Evolutionary conservation across 78 protist genomes (phyloP), one percentile per base, ranked within the genome.

Genomic region (Thecamonas trahens): DNA sequence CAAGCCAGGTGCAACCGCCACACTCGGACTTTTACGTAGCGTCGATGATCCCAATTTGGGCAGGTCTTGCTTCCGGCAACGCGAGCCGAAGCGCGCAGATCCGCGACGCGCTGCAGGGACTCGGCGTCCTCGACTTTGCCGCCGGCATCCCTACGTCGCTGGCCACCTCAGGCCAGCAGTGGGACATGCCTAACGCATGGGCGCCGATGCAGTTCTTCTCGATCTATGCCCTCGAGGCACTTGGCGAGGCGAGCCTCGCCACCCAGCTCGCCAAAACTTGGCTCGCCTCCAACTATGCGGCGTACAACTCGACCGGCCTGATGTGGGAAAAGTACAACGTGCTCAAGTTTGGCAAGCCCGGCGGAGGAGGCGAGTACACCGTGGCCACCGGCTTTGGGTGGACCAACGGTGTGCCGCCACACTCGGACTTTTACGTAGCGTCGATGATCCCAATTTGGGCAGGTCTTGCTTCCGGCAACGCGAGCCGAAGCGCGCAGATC

Each of bases 401-500:
- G 90, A 73, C 84, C 0, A 85, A 85, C 49, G 86, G 87, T 38
- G 73, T 82, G 7, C n/a, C n/a, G n/a, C n/a, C n/a, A n/a, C n/a
- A n/a, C n/a, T n/a, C n/a, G n/a, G n/a, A n/a, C n/a, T n/a, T n/a
- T n/a, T n/a, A n/a, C n/a, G n/a, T n/a, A n/a, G n/a, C n/a, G n/a
- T n/a, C n/a, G n/a, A n/a, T n/a, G n/a, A n/a, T n/a, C n/a, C n/a
- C n/a, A n/a, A n/a, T n/a, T n/a, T n/a, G n/a, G n/a, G n/a, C n/a
- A n/a, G n/a, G n/a, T n/a, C n/a, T n/a, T n/a, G n/a, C n/a, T n/a
- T n/a, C n/a, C n/a, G n/a, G n/a, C n/a, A n/a, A n/a, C n/a, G n/a
- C n/a, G n/a, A n/a, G n/a, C n/a, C n/a, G n/a, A n/a, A n/a, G n/a
- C n/a, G n/a, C n/a, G n/a, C n/a, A n/a, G n/a, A n/a, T n/a, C n/a